These are phyloP conservation scores for Chrysanthemum makinoi DNA, from an alignment of 129 eudicot species.

Conservation along the genomic window DNA sequence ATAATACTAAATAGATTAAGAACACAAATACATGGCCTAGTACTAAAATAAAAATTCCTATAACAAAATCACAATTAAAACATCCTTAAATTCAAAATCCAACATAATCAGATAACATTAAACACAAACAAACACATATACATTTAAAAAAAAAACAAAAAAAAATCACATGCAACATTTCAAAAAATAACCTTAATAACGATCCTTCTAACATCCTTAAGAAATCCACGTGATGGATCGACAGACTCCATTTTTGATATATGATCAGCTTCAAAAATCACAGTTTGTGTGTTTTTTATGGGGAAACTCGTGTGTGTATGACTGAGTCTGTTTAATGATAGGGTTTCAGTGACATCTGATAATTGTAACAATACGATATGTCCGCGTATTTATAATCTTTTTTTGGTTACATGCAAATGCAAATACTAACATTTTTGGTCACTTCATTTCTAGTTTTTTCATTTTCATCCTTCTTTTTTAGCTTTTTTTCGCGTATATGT, in stretches of 20 bases:
- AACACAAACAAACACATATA: slow-evolving; percentile 12
- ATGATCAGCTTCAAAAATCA: background rate
- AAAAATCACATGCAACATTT: background rate
- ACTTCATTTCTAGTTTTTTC: slow-evolving; percentile 11
- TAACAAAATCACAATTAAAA: slow-evolving; percentile 1
- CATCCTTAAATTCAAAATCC: no score
- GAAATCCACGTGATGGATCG: slow-evolving; percentile 69
- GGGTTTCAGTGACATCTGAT: slow-evolving; percentile 35
- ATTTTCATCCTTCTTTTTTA: slow-evolving; percentile 9
- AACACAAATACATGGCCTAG: slow-evolving; percentile 15
- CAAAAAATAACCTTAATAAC: slow-evolving; percentile 52
- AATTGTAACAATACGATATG: slow-evolving; percentile 22
- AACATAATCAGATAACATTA: background rate
- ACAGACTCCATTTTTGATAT: slow-evolving; percentile 43
- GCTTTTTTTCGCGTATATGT: background rate
- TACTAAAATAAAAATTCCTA: slow-evolving; percentile 19
- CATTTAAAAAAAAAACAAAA: slow-evolving; percentile 4
- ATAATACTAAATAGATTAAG: background rate
- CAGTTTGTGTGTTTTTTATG: slow-evolving; percentile 13
- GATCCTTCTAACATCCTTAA: slow-evolving; percentile 76
- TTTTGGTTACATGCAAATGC: slow-evolving; percentile 23
- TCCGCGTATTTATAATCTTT: slow-evolving; percentile 20
- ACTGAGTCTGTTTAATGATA: slow-evolving; percentile 28
- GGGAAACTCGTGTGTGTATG: slow-evolving; percentile 33
- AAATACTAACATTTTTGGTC: slow-evolving; percentile 19